Evolutionary conservation across 768 basidiomycete species (phyloP).

Genomic region (Mycena galopus): DNA sequence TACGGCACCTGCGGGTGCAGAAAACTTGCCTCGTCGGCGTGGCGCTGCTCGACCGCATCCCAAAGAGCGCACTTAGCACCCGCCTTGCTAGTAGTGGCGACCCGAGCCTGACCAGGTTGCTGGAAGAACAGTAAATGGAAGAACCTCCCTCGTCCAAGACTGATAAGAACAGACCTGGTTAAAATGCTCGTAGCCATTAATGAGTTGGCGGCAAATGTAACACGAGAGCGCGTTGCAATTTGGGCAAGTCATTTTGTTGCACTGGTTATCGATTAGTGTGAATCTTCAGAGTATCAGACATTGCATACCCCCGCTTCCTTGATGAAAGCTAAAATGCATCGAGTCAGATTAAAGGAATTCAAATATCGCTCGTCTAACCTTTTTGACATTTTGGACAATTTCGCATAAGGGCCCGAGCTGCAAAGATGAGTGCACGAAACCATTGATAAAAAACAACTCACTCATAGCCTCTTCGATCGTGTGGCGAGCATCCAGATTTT

Average conservation of each 20-base stretch:
- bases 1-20: background rate
- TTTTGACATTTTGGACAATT: constrained; percentile 90
- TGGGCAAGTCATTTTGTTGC: constrained; percentile 93
- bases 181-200: constrained; percentile 86
- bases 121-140: constrained; percentile 9
- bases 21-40: constrained; percentile 70
- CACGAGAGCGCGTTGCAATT: constrained; percentile 82
- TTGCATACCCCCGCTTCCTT: constrained; percentile 80
- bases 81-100: constrained; percentile 38
- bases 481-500: constrained; percentile 80
- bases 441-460: constrained; percentile 46
- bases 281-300: background rate
- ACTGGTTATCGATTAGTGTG: constrained; percentile 55
- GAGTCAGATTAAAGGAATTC: constrained; percentile 20
- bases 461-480: constrained; percentile 95
- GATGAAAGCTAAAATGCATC: constrained; percentile 74
- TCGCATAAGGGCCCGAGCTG: constrained; percentile 86
- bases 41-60: constrained; percentile 76
- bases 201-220: constrained; percentile 84
- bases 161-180: constrained; percentile 53
- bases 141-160: background rate
- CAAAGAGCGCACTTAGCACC: constrained; percentile 73
- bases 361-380: constrained; percentile 54
- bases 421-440: constrained; percentile 21
- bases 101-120: constrained; percentile 25